phyloP scores from a whole-genome alignment of 179 eudicot genomes.

The Spinacia oleracea region DNA sequence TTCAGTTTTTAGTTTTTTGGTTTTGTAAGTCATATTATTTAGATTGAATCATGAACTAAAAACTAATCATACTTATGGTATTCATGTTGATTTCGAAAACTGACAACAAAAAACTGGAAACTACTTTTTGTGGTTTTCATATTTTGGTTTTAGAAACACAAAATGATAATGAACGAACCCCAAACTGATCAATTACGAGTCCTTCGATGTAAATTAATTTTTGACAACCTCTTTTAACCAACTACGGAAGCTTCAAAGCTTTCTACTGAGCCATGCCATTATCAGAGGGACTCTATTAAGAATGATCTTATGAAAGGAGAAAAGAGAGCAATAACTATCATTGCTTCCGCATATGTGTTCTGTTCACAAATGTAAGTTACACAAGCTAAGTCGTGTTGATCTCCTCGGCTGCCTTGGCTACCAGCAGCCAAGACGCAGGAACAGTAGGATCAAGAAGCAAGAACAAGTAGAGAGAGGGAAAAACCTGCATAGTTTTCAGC shows the following conservation, averaged over 20 bases:
- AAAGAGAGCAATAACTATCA: neutral
- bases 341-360: neutral
- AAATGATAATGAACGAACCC: no score
- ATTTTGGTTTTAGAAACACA: no score
- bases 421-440: constrained; percentile 12
- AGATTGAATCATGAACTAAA: no score
- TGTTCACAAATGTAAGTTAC: neutral
- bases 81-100: no score
- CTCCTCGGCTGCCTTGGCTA: neutral
- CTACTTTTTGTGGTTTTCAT: no score
- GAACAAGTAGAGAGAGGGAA: constrained; percentile 14
- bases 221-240: neutral
- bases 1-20: no score
- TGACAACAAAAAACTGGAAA: no score
- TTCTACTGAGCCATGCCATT: neutral
- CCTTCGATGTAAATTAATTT: neutral
- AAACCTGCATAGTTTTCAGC: constrained; percentile 91
- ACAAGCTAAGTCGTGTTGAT: neutral
- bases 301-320: neutral
- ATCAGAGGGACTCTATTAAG: neutral
- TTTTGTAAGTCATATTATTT: no score
- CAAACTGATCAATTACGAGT: neutral
- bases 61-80: no score
- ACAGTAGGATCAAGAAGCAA: neutral
- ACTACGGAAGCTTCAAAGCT: constrained; percentile 1